Evolutionary conservation across 805 yeast species (phyloP), one percentile per base, ranked within the genome.

Genomic region (Candida ortonii): DNA sequence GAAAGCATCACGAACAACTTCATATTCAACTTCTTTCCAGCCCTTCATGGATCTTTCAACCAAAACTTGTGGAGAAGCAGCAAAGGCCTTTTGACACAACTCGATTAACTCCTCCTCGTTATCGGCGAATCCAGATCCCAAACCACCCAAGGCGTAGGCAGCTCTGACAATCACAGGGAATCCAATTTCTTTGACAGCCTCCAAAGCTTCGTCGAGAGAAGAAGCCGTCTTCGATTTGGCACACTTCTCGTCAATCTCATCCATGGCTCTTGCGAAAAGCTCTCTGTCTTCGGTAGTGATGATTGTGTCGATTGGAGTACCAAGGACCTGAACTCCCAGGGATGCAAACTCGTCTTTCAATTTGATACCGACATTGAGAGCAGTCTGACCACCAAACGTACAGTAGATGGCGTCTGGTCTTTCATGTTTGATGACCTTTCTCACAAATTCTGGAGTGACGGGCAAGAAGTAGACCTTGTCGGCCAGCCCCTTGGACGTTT

Each of bases 301-400:
- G 52, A 93, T 78, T 16, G 98, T 93, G 25, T 89, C 95, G 51
- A 93, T 88, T 44, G 82, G 95, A 44, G 98, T 93, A 73, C 98
- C 98, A 47, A 93, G 72, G 22, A 93, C 98, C 63, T 84, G 80
- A 47, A 93, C 97, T 43, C 95, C 97, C 39, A 90, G 74, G 8
- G 77, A 64, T 59, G 81, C 96, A 53, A 93, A 89, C 67, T 90
- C 97, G 59, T 90, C 97, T 69, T 90, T 90, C 68, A 93, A 75
- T 50, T 81, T 78, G 47, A 93, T 89, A 75, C 98, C 98, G 40
- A 93, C 98, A 53, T 84, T 80, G 54, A 93, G 73, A 24, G 97
- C 98, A 28, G 98, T 93, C 70, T 93, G 98, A 56, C 98, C 98
- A 71, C 98, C 98, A 57, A 93, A 93, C 13, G 98, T 93, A 58